Evolutionary conservation across 2,329 filamentous ascomycete genomes (phyloP), one percentile per base, ranked within the genome.

Genomic region (Penicillium sp.): DNA sequence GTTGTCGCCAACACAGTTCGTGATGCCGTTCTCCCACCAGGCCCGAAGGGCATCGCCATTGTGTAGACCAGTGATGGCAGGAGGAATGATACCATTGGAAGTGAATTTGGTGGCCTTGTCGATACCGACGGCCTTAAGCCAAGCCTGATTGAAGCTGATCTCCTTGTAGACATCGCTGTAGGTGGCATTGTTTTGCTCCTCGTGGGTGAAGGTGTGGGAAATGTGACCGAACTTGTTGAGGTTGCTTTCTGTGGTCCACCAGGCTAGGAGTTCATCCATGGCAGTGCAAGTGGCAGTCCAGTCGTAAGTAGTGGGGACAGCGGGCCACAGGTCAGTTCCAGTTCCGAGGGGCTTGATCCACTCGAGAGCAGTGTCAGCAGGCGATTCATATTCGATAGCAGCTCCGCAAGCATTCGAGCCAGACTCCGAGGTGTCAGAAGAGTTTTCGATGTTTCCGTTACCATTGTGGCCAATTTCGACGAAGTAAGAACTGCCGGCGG

Each of bases 161-260:
- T 87, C 84, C 61, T 80, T 82, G 56, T 69, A 68, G 2, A 82
- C 75, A 63, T 87, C 84, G 3, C 74, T 66, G 70, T 84, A 86
- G 0, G 84, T 86, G 8, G 83, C 81, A 60, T 86, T 86, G 64
- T 86, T 81, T 57, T 85, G 72, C 60, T 81, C 80, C 62, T 81
- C 74, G 60, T 87, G 84, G 3, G 82, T 83, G 68, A 86, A 87
- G 1, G 84, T 87, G 70, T 87, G 84, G 1, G 83, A 85, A n/a
- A 87, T 73, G 51, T 84, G 80, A 8, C 78, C 81, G 67, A 84
- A 87, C 11, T 74, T 72, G 68, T 86, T 78, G 23, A 77, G 75
- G 66, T 86, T 84, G 3, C 60, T 60, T 9, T 74, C 52, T n/a
- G 67, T 79, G 27, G 76, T 70, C 71, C 84, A 85, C 83, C 83